These are phyloP conservation scores for Nothophytophthora sp. DNA, from an alignment of 352 stramenopile species.

Conservation along the genomic window DNA sequence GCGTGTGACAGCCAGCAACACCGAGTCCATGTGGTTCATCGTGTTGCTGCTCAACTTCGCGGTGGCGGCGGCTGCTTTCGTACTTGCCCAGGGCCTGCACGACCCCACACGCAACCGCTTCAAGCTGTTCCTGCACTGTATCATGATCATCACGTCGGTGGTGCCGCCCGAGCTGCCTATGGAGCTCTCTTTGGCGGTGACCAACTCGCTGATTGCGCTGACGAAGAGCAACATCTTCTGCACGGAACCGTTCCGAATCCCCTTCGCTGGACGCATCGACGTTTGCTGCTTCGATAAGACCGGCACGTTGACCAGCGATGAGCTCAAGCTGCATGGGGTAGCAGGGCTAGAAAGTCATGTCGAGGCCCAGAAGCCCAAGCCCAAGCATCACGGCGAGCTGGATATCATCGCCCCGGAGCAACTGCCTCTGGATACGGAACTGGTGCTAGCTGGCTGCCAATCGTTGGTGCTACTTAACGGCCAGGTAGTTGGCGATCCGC, in stretches of 20 bases:
- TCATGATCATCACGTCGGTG: slow-evolving; percentile 99
- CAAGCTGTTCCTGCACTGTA: slow-evolving; percentile 96
- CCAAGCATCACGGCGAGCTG: slow-evolving; percentile 56
- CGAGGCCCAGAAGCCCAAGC: slow-evolving; percentile 28
- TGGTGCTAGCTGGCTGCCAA: slow-evolving; percentile 94
- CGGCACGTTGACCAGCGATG: slow-evolving; percentile 98
- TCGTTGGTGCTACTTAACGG: slow-evolving; percentile 97
- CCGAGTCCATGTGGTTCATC: slow-evolving; percentile 97
- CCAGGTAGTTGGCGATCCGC: slow-evolving; percentile 95
- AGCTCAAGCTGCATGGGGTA: slow-evolving; percentile 94
- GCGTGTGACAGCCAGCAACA: slow-evolving; percentile 95
- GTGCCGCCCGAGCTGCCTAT: slow-evolving; percentile 98
- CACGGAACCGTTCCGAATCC: slow-evolving; percentile 98
- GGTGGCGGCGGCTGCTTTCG: slow-evolving; percentile 91
- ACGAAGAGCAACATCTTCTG: slow-evolving; percentile 97
- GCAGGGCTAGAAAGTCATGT: slow-evolving; percentile 73
- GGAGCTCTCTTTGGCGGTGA: slow-evolving; percentile 97
- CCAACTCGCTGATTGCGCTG: slow-evolving; percentile 95
- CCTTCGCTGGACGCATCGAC: slow-evolving; percentile 95
- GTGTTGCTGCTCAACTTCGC: slow-evolving; percentile 97
- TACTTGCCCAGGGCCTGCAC: slow-evolving; percentile 87
- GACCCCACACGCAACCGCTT: slow-evolving; percentile 94
- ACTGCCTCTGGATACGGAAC: slow-evolving; percentile 88
- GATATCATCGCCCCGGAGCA: slow-evolving; percentile 86
- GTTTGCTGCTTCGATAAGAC: slow-evolving; percentile 99